Conservation (phyloP, 2,329 filamentous ascomycete genomes). For the Pseudogymnoascus sp. region DNA sequence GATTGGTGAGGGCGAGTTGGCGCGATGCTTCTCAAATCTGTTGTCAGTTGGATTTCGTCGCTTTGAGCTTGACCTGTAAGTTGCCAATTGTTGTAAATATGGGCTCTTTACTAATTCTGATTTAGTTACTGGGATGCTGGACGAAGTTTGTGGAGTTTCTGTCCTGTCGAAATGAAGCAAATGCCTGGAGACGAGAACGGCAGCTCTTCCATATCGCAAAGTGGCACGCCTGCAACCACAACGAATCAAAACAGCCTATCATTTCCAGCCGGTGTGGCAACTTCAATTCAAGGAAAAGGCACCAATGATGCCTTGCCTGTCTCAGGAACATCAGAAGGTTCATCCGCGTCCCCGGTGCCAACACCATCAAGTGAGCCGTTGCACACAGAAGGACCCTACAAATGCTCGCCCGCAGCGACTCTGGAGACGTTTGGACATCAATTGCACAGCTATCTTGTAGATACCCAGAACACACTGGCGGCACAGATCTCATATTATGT, state of each 20-base stretch:
- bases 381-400: constrained; percentile 42
- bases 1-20: not conserved
- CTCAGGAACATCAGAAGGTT: not conserved
- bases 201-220: not conserved
- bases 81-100: not conserved
- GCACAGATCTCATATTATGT: constrained; percentile 46
- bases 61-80: constrained; percentile 45
- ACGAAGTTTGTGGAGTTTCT: constrained; percentile 49
- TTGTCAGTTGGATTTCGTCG: constrained; percentile 51
- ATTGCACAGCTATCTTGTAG: constrained; percentile 43
- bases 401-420: constrained; percentile 47
- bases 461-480: constrained; percentile 45
- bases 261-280: not conserved
- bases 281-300: not conserved
- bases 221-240: constrained; percentile 3
- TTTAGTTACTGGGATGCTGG: constrained; percentile 49
- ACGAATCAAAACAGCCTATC: not conserved
- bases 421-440: constrained; percentile 42
- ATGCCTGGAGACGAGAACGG: not conserved
- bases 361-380: constrained; percentile 23
- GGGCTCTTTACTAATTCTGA: not conserved
- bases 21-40: constrained; percentile 52
- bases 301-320: not conserved
- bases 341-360: not conserved
- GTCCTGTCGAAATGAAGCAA: constrained; percentile 44